Percentiles rank a stretch among this genome's conserved stretches.
Conservation (phyloP, 257 asterid species). For the Jacaranda mimosifolia region DNA sequence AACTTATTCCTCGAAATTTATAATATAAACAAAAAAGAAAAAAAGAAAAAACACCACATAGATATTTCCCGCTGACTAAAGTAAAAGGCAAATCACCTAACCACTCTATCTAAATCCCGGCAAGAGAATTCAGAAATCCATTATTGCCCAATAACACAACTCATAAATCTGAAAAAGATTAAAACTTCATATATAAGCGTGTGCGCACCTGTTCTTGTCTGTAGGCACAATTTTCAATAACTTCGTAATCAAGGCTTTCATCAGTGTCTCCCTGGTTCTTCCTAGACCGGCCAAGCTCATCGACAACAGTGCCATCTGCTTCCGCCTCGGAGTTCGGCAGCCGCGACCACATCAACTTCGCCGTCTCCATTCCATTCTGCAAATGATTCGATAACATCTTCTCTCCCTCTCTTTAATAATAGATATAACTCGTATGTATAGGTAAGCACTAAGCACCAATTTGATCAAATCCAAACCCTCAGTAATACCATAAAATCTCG, state of each 20-base stretch:
- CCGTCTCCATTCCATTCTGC: constrained; percentile 87
- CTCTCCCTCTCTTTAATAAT: not conserved
- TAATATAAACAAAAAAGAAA: not conserved
- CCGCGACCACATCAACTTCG: constrained; percentile 89
- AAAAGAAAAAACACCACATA: constrained; percentile 3
- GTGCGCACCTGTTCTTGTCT: constrained; percentile 82
- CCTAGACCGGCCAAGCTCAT: constrained; percentile 46
- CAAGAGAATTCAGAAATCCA: not conserved
- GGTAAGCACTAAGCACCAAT: constrained; percentile 23
- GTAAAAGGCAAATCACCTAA: constrained; percentile 12
- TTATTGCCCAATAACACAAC: not conserved
- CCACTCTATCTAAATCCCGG: constrained; percentile 6
- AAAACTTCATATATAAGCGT: not conserved
- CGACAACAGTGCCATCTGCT: constrained; percentile 41
- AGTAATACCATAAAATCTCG: constrained; percentile 22
- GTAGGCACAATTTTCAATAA: constrained; percentile 84
- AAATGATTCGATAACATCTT: constrained; percentile 80
- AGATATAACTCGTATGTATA: not conserved
- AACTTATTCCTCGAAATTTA: not conserved
- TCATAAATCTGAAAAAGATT: constrained; percentile 13
- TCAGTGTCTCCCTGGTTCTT: constrained; percentile 58
- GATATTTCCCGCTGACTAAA: constrained; percentile 14
- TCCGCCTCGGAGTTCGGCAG: constrained; percentile 82
- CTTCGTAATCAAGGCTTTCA: constrained; percentile 98
- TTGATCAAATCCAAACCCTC: constrained; percentile 46